Base-by-base conservation (phyloP, 2,329 filamentous ascomycete species). In the Aspergillus ochraceus region DNA sequence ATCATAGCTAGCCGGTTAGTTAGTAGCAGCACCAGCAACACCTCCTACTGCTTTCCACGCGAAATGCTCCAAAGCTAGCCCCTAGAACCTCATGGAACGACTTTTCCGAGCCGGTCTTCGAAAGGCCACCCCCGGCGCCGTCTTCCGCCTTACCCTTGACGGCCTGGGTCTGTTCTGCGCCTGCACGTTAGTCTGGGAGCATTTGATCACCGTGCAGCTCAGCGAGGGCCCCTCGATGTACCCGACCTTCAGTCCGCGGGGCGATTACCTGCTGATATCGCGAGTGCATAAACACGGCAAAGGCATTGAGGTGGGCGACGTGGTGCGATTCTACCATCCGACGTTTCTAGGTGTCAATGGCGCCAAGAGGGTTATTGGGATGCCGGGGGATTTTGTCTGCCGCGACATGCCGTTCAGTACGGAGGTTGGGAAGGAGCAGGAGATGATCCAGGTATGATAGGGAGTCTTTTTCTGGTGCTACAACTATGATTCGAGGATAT, bases 141-240 rank as follows among this genome's bases (percentile, higher is more conserved):
- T 71, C 50, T 66, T 69, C 52, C 70, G 72, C 8, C 55, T 72
- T 30, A 67, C 68, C 19, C 57, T 76, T 58, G 70, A 76, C 66
- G 66, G 68, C 36, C 30, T 70, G 22, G 74, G 75, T 51, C 39
- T 71, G 4, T 76, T 75, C 64, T 77, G 75, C 65, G 71, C 73
- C 47, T 68, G 66, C 50, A 71, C 71, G 14, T 65, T 78, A 57
- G 66, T 76, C 65, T 73, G 71, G 70, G 83, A 86, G 49, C 88
- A 95, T 76, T 79, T 86, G 68, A 85, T 86, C 77, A 81, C 81
- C 63, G 69, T 88, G 64, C 83, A 83, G 20, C 76, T 80, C 4
- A 87, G 87, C 17, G 80, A 81, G 26, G 94, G 94, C 2, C 87
- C 92, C 3, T 94, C 90, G 19, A 98, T 98, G 95, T 84, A 95